Evolutionary conservation across 495 filamentous ascomycete genomes (phyloP).

Genomic region (Thozetella sp.): DNA sequence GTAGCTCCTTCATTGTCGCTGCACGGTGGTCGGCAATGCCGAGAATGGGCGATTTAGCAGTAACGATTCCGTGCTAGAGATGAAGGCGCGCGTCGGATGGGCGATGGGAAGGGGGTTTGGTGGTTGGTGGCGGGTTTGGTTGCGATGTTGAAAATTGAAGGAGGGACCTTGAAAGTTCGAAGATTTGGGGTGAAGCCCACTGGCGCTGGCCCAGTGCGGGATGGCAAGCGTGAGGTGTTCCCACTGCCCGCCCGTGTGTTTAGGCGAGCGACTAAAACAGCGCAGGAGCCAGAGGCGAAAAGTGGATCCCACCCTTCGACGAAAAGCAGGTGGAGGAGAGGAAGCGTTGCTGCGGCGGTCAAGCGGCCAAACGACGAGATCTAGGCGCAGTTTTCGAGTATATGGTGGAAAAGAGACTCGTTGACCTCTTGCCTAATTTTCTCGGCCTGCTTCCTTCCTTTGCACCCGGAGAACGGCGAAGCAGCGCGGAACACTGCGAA

Average conservation of each 20-base stretch:
- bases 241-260: slow-evolving; percentile 23
- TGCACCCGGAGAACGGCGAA: neutral
- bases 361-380: neutral
- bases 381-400: neutral
- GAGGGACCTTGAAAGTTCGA: slow-evolving; percentile 29
- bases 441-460: neutral
- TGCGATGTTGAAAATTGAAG: slow-evolving; percentile 24
- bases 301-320: slow-evolving; percentile 2
- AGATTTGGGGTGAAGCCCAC: slow-evolving; percentile 34
- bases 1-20: slow-evolving; percentile 57
- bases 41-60: slow-evolving; percentile 23
- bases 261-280: slow-evolving; percentile 32
- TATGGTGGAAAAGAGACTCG: neutral
- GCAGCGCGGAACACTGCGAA: neutral
- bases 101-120: slow-evolving; percentile 8
- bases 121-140: slow-evolving; percentile 17
- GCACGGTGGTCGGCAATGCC: slow-evolving; percentile 18
- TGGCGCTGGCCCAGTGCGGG: slow-evolving; percentile 18
- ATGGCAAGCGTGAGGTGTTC: slow-evolving; percentile 15
- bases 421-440: neutral
- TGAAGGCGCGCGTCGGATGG: slow-evolving; percentile 14
- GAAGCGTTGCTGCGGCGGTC: neutral
- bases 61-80: slow-evolving; percentile 6
- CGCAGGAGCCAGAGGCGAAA: slow-evolving; percentile 22
- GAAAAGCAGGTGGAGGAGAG: neutral